phyloP scores from a whole-genome alignment of 495 filamentous ascomycete species.

The Podospora australis region DNA sequence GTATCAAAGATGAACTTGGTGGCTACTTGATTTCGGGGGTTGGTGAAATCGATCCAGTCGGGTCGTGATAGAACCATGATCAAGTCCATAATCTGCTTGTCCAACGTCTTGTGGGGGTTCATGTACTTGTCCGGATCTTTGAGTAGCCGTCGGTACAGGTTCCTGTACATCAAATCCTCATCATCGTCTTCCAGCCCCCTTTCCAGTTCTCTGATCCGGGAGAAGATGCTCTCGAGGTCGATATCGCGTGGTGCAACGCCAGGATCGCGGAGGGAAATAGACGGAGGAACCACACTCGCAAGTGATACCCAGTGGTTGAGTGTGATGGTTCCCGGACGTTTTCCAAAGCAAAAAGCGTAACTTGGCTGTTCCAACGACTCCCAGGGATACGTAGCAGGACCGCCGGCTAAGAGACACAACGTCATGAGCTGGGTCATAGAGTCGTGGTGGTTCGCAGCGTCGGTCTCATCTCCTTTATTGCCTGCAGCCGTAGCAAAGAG shows the following conservation, averaged over 20 bases:
- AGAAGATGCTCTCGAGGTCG: slow-evolving; percentile 45
- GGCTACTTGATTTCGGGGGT: slow-evolving; percentile 55
- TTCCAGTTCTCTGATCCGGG: slow-evolving; percentile 50
- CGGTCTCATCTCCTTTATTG: slow-evolving; percentile 38
- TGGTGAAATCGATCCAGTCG: slow-evolving; percentile 64
- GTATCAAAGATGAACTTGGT: slow-evolving; percentile 45
- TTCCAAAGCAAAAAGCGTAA: slow-evolving; percentile 53
- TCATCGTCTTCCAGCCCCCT: slow-evolving; percentile 51
- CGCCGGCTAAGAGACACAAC: slow-evolving; percentile 32
- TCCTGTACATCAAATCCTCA: slow-evolving; percentile 46
- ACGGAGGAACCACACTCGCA: slow-evolving; percentile 41
- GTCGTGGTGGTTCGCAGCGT: slow-evolving; percentile 39
- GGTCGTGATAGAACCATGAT: slow-evolving; percentile 54
- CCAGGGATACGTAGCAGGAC: slow-evolving; percentile 46
- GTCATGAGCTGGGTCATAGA: slow-evolving; percentile 46
- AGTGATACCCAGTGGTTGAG: slow-evolving; percentile 51
- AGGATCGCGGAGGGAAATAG: slow-evolving; percentile 44
- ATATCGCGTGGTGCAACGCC: slow-evolving; percentile 48
- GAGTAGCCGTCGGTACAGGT: slow-evolving; percentile 45
- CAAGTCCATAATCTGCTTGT: slow-evolving; percentile 61
- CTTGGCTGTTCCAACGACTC: slow-evolving; percentile 61
- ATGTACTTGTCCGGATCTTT: slow-evolving; percentile 45
- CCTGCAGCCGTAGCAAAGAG: slow-evolving; percentile 43
- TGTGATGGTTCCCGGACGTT: slow-evolving; percentile 53
- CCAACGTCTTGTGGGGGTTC: slow-evolving; percentile 50